These are phyloP conservation scores for Aspergillus ibericus DNA, from an alignment of 2,329 filamentous ascomycete species.

Conservation along the genomic window DNA sequence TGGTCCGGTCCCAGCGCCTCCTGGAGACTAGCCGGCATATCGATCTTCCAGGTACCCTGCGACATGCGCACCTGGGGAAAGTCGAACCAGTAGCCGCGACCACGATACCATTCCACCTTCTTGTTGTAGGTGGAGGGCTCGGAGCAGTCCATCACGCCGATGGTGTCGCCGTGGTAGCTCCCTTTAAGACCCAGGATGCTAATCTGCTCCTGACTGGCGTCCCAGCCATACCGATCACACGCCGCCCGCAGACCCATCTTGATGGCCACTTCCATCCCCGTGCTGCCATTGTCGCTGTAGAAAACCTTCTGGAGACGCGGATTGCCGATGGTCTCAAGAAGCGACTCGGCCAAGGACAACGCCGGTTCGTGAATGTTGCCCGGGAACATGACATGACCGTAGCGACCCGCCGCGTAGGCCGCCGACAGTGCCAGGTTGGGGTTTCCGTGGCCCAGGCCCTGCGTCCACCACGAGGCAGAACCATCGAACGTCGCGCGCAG, in stretches of 20 bases:
- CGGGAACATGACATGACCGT: slow-evolving; percentile 87
- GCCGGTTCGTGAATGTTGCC: slow-evolving; percentile 78
- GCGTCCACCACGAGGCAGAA: slow-evolving; percentile 89
- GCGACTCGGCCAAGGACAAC: slow-evolving; percentile 63
- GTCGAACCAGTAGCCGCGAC: slow-evolving; percentile 77
- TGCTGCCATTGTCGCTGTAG: slow-evolving; percentile 82
- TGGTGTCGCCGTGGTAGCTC: slow-evolving; percentile 84
- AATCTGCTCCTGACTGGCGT: slow-evolving; percentile 56
- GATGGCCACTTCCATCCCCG: slow-evolving; percentile 77
- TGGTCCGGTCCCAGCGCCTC: slow-evolving; percentile 47
- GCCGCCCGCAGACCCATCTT: slow-evolving; percentile 80
- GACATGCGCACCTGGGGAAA: slow-evolving; percentile 70
- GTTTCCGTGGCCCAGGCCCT: slow-evolving; percentile 79
- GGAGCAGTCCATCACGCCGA: slow-evolving; percentile 82
- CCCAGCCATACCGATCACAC: slow-evolving; percentile 66
- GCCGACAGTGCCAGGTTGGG: slow-evolving; percentile 70
- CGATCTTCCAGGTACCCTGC: slow-evolving; percentile 65
- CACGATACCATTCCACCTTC: slow-evolving; percentile 83
- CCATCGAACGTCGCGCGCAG: slow-evolving; percentile 73
- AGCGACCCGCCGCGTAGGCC: slow-evolving; percentile 77
- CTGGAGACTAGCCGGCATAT: slow-evolving; percentile 53
- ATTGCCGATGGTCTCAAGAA: slow-evolving; percentile 63
- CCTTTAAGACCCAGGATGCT: slow-evolving; percentile 74
- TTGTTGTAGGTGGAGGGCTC: slow-evolving; percentile 77
- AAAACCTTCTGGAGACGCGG: slow-evolving; percentile 70